A percentile compares a stretch with the other conserved stretches of the same genome.
phyloP scores from a whole-genome alignment of 306 rosid species.

The Prosopis cineraria region DNA sequence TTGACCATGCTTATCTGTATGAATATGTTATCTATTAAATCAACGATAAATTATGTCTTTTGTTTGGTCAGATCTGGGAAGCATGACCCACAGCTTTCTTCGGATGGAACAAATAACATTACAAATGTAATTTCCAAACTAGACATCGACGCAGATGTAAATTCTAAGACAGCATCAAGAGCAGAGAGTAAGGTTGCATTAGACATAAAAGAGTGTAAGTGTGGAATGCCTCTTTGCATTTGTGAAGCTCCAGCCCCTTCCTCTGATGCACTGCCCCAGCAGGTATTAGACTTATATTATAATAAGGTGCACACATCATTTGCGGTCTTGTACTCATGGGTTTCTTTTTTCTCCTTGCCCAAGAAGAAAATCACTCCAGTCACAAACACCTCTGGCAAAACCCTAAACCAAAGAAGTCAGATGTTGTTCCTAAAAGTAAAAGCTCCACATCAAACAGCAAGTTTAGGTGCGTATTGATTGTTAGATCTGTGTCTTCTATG shows the following conservation, averaged over 20 bases:
- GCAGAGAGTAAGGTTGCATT: slow-evolving; percentile 43
- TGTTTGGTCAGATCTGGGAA: slow-evolving; percentile 60
- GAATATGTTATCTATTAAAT: slow-evolving; percentile 20
- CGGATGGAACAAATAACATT: slow-evolving; percentile 48
- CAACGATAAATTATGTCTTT: slow-evolving; percentile 6
- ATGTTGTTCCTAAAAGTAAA: slow-evolving; percentile 54
- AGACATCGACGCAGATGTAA: slow-evolving; percentile 50
- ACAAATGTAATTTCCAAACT: slow-evolving; percentile 67
- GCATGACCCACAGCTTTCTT: slow-evolving; percentile 46
- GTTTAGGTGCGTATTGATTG: slow-evolving; percentile 58
- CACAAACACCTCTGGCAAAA: slow-evolving; percentile 49
- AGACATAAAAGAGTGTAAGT: slow-evolving; percentile 67
- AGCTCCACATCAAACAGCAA: slow-evolving; percentile 78
- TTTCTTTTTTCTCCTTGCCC: slow-evolving; percentile 29
- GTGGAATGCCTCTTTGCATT: slow-evolving; percentile 99
- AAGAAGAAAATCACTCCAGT: slow-evolving; percentile 55
- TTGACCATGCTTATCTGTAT: slow-evolving; percentile 14
- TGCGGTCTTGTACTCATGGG: slow-evolving; percentile 25
- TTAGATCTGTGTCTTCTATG: slow-evolving; percentile 26
- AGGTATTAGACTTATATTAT: slow-evolving; percentile 52
- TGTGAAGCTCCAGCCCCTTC: slow-evolving; percentile 81
- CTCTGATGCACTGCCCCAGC: slow-evolving; percentile 43
- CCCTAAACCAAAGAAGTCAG: slow-evolving; percentile 81
- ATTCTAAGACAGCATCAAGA: slow-evolving; percentile 46
- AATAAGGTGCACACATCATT: slow-evolving; percentile 1